Evolutionary conservation across 495 filamentous ascomycete genomes (phyloP).

Genomic region (Staphylotrichum longicolle): DNA sequence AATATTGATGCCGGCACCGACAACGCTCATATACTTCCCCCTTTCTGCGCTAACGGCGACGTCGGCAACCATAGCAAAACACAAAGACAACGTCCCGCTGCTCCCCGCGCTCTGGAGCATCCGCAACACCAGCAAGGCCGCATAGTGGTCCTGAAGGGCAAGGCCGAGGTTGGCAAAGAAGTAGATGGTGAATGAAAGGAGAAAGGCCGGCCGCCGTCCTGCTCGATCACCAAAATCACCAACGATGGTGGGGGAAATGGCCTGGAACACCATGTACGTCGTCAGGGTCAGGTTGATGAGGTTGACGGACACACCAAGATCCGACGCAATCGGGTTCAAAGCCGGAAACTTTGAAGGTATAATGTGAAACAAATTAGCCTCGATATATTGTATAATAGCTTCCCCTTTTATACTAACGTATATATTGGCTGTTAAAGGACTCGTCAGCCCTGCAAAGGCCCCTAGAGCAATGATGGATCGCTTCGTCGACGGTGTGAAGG

Average conservation of each 20-base stretch:
- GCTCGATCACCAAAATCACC: slow-evolving; percentile 60
- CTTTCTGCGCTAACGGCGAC: slow-evolving; percentile 57
- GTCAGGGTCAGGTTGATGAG: slow-evolving; percentile 68
- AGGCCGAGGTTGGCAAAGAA: slow-evolving; percentile 62
- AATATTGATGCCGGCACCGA: slow-evolving; percentile 50
- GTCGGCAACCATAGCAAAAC: slow-evolving; percentile 61
- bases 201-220: slow-evolving; percentile 59
- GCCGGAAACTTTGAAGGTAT: too few species aligned
- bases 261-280: slow-evolving; percentile 63
- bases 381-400: too few species aligned
- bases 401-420: too few species aligned
- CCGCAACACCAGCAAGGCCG: slow-evolving; percentile 59
- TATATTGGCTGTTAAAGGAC: too few species aligned
- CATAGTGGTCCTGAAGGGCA: slow-evolving; percentile 58
- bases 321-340: slow-evolving; percentile 54
- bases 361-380: too few species aligned
- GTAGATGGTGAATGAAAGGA: slow-evolving; percentile 58
- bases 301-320: slow-evolving; percentile 56
- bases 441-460: too few species aligned
- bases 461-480: slow-evolving; percentile 62
- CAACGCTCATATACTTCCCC: slow-evolving; percentile 58
- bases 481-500: slow-evolving; percentile 57
- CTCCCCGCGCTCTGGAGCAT: slow-evolving; percentile 63
- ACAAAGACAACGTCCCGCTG: slow-evolving; percentile 55
- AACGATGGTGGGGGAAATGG: slow-evolving; percentile 56